A percentile compares a stretch with the other conserved stretches of the same genome.
These are phyloP conservation scores for Penicillium steckii DNA, from an alignment of 495 filamentous ascomycete genomes.

Conservation along the genomic window DNA sequence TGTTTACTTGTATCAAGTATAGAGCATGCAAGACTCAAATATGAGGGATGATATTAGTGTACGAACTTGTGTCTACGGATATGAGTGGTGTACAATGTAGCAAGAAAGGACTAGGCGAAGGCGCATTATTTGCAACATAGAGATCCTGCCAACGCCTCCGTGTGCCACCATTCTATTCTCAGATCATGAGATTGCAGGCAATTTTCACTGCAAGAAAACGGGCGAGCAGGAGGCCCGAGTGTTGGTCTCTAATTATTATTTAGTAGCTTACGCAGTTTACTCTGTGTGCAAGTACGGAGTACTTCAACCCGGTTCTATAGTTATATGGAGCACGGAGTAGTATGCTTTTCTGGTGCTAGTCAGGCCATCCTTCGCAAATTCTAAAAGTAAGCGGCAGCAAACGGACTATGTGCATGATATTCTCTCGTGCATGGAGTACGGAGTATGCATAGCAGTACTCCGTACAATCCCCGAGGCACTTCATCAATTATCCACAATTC, in stretches of 20 bases:
- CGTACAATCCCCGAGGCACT: not conserved
- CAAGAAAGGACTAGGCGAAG: not conserved
- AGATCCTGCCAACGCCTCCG: not conserved
- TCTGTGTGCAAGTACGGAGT: not conserved
- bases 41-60: not conserved
- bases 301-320: not conserved
- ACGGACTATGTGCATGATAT: too few relatives aligned
- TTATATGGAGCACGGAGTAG: too few relatives aligned
- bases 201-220: not conserved
- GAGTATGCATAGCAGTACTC: too few relatives aligned
- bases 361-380: too few relatives aligned
- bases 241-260: not conserved
- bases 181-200: slow-evolving; percentile 1
- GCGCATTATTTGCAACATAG: not conserved
- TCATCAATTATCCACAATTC: not conserved
- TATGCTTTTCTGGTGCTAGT: too few relatives aligned
- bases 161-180: not conserved
- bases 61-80: not conserved
- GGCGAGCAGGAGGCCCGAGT: slow-evolving; percentile 1
- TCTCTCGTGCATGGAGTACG: too few relatives aligned
- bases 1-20: too few relatives aligned
- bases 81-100: too few relatives aligned
- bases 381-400: too few relatives aligned
- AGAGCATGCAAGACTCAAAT: too few relatives aligned
- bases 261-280: not conserved